These are phyloP conservation scores for Lyophyllum atratum DNA, from an alignment of 768 basidiomycete species.

Conservation along the genomic window DNA sequence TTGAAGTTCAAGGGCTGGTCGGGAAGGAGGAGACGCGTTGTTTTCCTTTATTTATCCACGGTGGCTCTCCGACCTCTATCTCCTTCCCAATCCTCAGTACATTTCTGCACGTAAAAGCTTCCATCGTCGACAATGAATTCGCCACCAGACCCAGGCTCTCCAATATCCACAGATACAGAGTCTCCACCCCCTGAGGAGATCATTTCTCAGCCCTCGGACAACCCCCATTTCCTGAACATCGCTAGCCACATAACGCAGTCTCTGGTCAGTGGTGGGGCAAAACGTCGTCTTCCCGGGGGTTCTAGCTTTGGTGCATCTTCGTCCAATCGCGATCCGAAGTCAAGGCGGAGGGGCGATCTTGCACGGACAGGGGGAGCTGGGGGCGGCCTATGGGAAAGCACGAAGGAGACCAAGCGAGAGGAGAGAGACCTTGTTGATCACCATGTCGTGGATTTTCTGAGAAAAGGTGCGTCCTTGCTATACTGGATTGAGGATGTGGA, in stretches of 20 bases:
- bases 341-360: slow-evolving; percentile 41
- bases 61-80: neutral
- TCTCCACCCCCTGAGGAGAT: slow-evolving; percentile 45
- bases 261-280: slow-evolving; percentile 36
- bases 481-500: neutral
- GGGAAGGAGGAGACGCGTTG: neutral
- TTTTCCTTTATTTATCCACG: neutral
- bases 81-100: neutral
- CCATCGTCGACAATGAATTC: slow-evolving; percentile 34
- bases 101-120: neutral
- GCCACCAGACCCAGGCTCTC: slow-evolving; percentile 41
- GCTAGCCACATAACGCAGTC: slow-evolving; percentile 36
- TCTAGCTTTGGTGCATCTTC: slow-evolving; percentile 40
- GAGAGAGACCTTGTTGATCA: slow-evolving; percentile 59
- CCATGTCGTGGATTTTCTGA: slow-evolving; percentile 49
- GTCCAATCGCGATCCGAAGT: slow-evolving; percentile 51
- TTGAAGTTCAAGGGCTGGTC: too few relatives aligned
- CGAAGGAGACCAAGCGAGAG: slow-evolving; percentile 48
- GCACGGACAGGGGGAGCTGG: slow-evolving; percentile 21
- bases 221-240: slow-evolving; percentile 28
- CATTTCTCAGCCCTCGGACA: slow-evolving; percentile 20
- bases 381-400: slow-evolving; percentile 24
- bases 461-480: slow-evolving; percentile 44
- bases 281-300: slow-evolving; percentile 54
- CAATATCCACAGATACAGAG: slow-evolving; percentile 43